Evolutionary conservation across 192 early-diverging fungal species (phyloP), one percentile per base, ranked within the genome.

Genomic region (Ambispora gerdemannii): DNA sequence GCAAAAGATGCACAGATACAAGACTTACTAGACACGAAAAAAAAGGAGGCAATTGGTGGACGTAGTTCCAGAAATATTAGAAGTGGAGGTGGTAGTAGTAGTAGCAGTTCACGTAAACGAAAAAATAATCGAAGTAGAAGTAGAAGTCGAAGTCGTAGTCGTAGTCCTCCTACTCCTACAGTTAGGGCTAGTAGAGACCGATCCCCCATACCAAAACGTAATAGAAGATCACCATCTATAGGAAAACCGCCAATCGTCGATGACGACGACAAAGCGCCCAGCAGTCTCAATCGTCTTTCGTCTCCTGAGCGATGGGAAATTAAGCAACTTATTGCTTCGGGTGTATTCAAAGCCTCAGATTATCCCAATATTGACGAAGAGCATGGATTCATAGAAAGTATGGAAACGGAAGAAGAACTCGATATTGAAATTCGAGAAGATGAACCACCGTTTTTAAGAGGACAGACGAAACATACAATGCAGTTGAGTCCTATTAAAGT

Each of bases 301-400:
- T 97, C 95, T 10, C 94, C 95, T 0, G 96, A 98, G 74, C 87
- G 92, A 31, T 99, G 91, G 89, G 97, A 99, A 77, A 88, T 98
- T 67, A 95, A 98, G 77, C 97, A 99, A 76, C 78, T 99, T 35
- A 96, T 97, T 74, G 95, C 97, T 0, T 92, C 95, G 3, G 97
- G 97, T 43, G 94, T 90, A 3, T 78, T 94, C 22, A 84, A 93
- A 70, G 83, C 89, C 2, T 80, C 90, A 22, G 96, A 95, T 51
- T 92, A 95, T 59, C 93, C 94, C 0, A 88, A 88, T 22, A 78
- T 94, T 28, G 92, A 98, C 71, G 96, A 97, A 17, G 94, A 99
- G 32, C 81, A 87, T 63, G 95, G 95, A 20, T 67, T 88, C 31
- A 78, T 88, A 0, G 87, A 85, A 19, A 87, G 91, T 67, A 92